Percentiles rank a stretch among this genome's conserved stretches.
phyloP scores from a whole-genome alignment of 23 red algal species.

The Chondrus crispus region DNA sequence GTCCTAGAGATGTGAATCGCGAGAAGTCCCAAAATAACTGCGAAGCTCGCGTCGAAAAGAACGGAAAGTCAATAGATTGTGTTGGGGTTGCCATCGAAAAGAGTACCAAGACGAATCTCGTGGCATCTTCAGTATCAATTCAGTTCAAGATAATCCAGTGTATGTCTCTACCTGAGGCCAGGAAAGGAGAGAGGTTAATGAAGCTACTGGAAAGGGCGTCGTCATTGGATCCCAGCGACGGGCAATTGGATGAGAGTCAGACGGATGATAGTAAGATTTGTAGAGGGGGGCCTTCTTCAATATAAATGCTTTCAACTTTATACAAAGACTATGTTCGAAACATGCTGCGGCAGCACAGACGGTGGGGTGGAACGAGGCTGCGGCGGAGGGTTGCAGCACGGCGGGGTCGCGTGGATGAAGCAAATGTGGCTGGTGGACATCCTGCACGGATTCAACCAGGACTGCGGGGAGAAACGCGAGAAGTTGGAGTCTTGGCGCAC shows the following conservation, averaged over 20 bases:
- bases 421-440: too few relatives aligned
- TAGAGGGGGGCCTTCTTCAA: too few relatives aligned
- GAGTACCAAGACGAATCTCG: neutral
- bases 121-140: neutral
- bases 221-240: neutral
- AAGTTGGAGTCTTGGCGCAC: conserved; percentile 76
- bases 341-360: neutral
- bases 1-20: too few relatives aligned
- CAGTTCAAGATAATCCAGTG: neutral
- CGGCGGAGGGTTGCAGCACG: neutral
- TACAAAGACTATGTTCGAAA: neutral
- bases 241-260: too few relatives aligned
- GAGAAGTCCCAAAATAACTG: neutral
- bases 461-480: conserved; percentile 61
- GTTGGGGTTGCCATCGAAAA: neutral
- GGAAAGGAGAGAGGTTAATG: neutral
- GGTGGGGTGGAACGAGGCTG: neutral
- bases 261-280: too few relatives aligned
- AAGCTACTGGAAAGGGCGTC: neutral
- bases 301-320: too few relatives aligned
- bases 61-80: neutral
- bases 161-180: neutral
- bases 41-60: neutral
- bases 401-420: too few relatives aligned
- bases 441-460: conserved; percentile 72